Percentiles rank a stretch among this genome's conserved stretches.
Conservation (phyloP, 495 filamentous ascomycete genomes). For the Venustampulla echinocandica region DNA sequence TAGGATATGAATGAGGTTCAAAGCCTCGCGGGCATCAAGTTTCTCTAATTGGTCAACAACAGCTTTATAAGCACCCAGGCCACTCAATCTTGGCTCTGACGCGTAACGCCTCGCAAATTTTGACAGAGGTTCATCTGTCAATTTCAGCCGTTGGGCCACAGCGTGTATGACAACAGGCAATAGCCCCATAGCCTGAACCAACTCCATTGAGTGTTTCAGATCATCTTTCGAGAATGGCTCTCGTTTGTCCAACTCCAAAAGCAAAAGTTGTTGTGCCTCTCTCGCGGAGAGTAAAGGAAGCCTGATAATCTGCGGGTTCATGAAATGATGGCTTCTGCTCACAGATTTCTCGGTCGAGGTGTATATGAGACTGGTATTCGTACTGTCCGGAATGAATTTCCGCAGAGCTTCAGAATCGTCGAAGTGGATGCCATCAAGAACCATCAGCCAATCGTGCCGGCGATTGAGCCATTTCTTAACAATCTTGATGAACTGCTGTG, state of each 20-base stretch:
- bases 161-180: slow-evolving; percentile 74
- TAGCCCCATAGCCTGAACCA: slow-evolving; percentile 62
- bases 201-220: slow-evolving; percentile 47
- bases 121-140: slow-evolving; percentile 59
- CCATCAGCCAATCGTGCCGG: slow-evolving; percentile 63
- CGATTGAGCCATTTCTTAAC: slow-evolving; percentile 64
- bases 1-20: slow-evolving; percentile 66
- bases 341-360: slow-evolving; percentile 63
- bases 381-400: slow-evolving; percentile 61
- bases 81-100: slow-evolving; percentile 57
- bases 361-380: slow-evolving; percentile 64
- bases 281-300: slow-evolving; percentile 46
- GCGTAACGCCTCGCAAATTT: slow-evolving; percentile 63
- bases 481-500: slow-evolving; percentile 45
- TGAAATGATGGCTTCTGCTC: slow-evolving; percentile 57
- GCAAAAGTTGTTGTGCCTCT: slow-evolving; percentile 39
- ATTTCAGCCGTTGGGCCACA: slow-evolving; percentile 64
- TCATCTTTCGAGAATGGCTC: slow-evolving; percentile 53
- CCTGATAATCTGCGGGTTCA: slow-evolving; percentile 65
- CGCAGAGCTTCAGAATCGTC: slow-evolving; percentile 50
- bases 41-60: slow-evolving; percentile 63
- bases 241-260: slow-evolving; percentile 45
- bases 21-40: slow-evolving; percentile 49
- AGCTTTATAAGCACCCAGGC: slow-evolving; percentile 54
- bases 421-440: slow-evolving; percentile 68